Conservation (phyloP, 495 filamentous ascomycete species). For the Daldinia concentrica region DNA sequence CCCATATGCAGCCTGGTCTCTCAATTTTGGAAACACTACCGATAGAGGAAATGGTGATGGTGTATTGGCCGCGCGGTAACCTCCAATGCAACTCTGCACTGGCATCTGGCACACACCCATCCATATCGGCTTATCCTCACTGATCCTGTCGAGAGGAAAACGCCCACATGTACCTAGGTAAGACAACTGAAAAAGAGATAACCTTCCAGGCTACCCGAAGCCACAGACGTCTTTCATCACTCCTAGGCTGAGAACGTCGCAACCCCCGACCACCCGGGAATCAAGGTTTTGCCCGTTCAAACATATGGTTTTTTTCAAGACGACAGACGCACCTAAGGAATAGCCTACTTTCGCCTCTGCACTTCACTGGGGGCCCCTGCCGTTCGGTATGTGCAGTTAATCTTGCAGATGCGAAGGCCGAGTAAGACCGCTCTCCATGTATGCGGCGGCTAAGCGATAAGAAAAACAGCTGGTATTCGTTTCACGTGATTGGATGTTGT, state of each 20-base stretch:
- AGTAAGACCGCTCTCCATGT: constrained; percentile 1
- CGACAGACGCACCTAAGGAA: background rate
- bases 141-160: constrained; percentile 6
- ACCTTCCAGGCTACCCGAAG: constrained; percentile 1
- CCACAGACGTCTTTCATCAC: constrained; percentile 11
- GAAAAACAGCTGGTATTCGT: background rate
- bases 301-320: background rate
- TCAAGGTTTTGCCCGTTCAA: constrained; percentile 14
- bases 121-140: constrained; percentile 7
- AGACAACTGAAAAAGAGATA: constrained; percentile 17
- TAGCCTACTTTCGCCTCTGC: background rate
- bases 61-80: constrained; percentile 34
- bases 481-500: constrained; percentile 8
- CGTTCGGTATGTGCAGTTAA: background rate
- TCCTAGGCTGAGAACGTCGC: background rate
- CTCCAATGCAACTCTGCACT: constrained; percentile 27
- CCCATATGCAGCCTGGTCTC: constrained; percentile 33
- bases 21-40: constrained; percentile 22
- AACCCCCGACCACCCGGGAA: constrained; percentile 5
- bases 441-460: constrained; percentile 14
- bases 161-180: constrained; percentile 21
- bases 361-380: background rate
- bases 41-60: constrained; percentile 5
- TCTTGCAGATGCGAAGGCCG: constrained; percentile 27
- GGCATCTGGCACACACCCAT: constrained; percentile 17